Conservation (phyloP, 352 stramenopile species). For the Globisporangium barbulae region DNA sequence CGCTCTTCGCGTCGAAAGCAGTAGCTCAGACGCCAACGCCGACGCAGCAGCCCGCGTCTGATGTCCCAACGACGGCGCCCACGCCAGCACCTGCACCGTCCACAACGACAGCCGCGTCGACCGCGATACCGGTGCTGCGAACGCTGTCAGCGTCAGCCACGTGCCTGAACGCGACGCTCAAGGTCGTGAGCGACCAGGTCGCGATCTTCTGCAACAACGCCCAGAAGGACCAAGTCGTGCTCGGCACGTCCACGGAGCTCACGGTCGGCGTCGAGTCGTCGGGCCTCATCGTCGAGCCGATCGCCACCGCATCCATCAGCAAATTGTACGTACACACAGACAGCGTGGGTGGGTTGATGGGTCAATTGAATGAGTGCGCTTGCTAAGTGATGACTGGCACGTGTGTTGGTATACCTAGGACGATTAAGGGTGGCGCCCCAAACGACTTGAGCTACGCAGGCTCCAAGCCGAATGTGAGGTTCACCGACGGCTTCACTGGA, state of each 20-base stretch:
- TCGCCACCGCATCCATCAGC: constrained; percentile 4
- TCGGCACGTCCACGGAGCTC: constrained; percentile 5
- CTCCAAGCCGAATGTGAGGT: background rate
- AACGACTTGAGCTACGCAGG: background rate
- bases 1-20: background rate
- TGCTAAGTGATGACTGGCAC: too few species aligned
- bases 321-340: constrained; percentile 3
- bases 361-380: background rate
- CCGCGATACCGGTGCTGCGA: too few species aligned
- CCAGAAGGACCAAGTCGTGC: background rate
- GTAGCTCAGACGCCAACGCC: background rate
- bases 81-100: background rate
- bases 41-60: background rate
- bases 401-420: background rate
- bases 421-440: constrained; percentile 7
- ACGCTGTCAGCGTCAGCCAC: background rate
- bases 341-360: background rate
- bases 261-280: constrained; percentile 7
- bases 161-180: background rate
- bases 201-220: background rate
- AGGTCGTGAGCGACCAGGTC: constrained; percentile 1
- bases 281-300: background rate
- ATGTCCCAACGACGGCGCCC: background rate
- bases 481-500: constrained; percentile 8
- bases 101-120: background rate